phyloP scores from a whole-genome alignment of 129 eudicot species.

The Mikania micrantha region DNA sequence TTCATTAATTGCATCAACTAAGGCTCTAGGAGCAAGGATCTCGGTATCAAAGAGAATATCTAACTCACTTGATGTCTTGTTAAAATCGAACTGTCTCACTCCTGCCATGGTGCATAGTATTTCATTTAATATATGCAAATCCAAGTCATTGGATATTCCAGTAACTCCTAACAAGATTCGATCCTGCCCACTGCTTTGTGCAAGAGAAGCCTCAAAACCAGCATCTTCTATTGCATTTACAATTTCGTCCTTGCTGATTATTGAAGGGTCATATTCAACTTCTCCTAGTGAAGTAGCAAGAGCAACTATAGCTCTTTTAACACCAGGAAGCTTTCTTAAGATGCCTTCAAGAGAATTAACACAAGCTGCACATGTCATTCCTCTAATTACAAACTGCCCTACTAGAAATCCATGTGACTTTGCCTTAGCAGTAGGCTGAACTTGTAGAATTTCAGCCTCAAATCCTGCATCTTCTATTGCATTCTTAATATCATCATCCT shows the following conservation, averaged over 20 bases:
- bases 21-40: constrained; percentile 55
- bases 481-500: constrained; percentile 74
- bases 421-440: constrained; percentile 33
- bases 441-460: constrained; percentile 82
- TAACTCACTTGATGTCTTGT: constrained; percentile 40
- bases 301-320: constrained; percentile 65
- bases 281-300: constrained; percentile 86
- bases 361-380: constrained; percentile 97
- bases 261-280: constrained; percentile 74
- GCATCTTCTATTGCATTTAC: constrained; percentile 86
- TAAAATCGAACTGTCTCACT: constrained; percentile 47
- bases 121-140: constrained; percentile 51
- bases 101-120: constrained; percentile 63
- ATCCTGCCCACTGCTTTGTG: constrained; percentile 78
- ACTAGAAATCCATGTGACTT: constrained; percentile 40
- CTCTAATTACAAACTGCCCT: constrained; percentile 84
- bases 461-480: constrained; percentile 98
- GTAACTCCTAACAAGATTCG: constrained; percentile 46
- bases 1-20: constrained; percentile 65
- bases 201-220: constrained; percentile 90
- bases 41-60: constrained; percentile 74
- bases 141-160: constrained; percentile 50
- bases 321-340: constrained; percentile 76
- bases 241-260: constrained; percentile 71
- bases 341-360: constrained; percentile 92